Evolutionary conservation across 2,329 filamentous ascomycete species (phyloP).

Genomic region (Calonectria pauciramosa): DNA sequence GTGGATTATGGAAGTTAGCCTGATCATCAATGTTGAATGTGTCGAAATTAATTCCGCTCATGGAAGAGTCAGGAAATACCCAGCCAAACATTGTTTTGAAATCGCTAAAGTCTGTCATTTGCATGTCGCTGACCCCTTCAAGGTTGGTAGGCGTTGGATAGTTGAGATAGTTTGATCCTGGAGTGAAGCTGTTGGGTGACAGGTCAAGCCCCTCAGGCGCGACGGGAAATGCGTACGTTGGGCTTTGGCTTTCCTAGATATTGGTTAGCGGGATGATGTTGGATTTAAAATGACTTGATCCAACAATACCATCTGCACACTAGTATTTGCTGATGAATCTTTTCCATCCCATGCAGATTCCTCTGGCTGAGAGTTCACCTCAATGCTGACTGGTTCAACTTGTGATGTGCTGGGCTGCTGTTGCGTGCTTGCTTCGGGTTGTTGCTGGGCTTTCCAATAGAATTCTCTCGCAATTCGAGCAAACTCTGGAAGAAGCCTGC

Average conservation of each 20-base stretch:
- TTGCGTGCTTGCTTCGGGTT: not conserved
- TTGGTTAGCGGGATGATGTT: not conserved
- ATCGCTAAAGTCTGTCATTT: not conserved
- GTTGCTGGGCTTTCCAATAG: not conserved
- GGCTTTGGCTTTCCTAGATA: not conserved
- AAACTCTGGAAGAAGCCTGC: not conserved
- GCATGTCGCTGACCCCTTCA: not conserved
- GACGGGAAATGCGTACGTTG: not conserved
- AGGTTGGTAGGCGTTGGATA: conserved; percentile 5
- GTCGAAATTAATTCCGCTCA: not conserved
- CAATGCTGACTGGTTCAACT: not conserved
- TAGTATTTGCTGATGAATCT: not conserved
- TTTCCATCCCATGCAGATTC: not conserved
- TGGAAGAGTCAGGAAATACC: not conserved
- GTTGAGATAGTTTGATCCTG: not conserved
- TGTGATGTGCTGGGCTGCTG: not conserved
- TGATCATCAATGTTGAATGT: not conserved
- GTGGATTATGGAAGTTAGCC: not conserved
- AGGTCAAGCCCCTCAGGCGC: not conserved
- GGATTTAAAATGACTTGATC: no score
- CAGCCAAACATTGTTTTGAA: conserved; percentile 11
- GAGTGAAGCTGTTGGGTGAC: not conserved
- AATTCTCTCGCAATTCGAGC: conserved; percentile 3
- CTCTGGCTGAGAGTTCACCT: not conserved
- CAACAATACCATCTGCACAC: not conserved